Conservation (phyloP, 495 filamentous ascomycete species). For the Cercophora scortea region DNA sequence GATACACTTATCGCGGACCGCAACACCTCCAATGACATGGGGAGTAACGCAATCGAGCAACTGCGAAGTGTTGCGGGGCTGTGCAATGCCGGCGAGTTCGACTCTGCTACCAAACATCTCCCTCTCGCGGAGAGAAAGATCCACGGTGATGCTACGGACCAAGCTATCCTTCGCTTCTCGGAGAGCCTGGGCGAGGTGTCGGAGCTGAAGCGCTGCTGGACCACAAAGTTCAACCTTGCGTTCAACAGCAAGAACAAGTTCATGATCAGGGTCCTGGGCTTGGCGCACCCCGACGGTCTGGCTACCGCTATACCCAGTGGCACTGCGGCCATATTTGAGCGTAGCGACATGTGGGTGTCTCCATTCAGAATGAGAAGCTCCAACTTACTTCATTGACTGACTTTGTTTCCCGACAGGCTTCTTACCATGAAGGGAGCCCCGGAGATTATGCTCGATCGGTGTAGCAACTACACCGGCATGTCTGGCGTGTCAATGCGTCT, state of each 20-base stretch:
- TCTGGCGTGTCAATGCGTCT: slow-evolving; percentile 41
- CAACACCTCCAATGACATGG: slow-evolving; percentile 17
- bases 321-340: slow-evolving; percentile 29
- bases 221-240: slow-evolving; percentile 54
- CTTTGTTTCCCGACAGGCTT: slow-evolving; percentile 15
- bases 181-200: slow-evolving; percentile 47
- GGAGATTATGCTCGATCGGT: slow-evolving; percentile 52
- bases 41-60: slow-evolving; percentile 36
- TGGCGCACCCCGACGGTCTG: slow-evolving; percentile 30
- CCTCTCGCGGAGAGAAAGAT: slow-evolving; percentile 50
- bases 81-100: slow-evolving; percentile 66
- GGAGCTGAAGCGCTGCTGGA: slow-evolving; percentile 43
- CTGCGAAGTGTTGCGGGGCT: slow-evolving; percentile 45
- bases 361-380: too few relatives aligned
- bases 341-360: slow-evolving; percentile 32
- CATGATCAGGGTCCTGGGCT: slow-evolving; percentile 47
- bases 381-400: neutral
- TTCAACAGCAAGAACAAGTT: slow-evolving; percentile 80
- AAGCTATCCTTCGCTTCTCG: slow-evolving; percentile 59
- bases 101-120: slow-evolving; percentile 45
- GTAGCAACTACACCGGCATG: slow-evolving; percentile 37
- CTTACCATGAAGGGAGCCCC: slow-evolving; percentile 61
- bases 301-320: slow-evolving; percentile 22
- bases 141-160: slow-evolving; percentile 66
- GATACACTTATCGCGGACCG: slow-evolving; percentile 25